These are phyloP conservation scores for Dactylellina drechsleri DNA, from an alignment of 2,329 filamentous ascomycete genomes.

Conservation along the genomic window DNA sequence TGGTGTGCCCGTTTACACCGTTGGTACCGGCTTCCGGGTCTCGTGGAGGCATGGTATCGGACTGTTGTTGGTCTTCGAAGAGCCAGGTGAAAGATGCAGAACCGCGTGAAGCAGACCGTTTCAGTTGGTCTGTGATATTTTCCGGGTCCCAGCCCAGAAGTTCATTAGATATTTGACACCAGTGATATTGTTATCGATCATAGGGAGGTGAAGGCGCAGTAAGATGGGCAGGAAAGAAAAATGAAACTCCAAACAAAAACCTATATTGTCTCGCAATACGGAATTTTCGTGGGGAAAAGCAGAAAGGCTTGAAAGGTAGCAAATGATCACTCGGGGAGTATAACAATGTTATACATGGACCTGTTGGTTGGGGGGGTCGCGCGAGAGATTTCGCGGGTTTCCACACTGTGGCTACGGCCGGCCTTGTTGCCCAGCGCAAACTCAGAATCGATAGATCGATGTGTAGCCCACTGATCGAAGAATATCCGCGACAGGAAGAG, in stretches of 20 bases:
- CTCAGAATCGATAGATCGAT: neutral
- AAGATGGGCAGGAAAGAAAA: neutral
- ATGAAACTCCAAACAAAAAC: too few species aligned
- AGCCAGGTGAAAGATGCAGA: constrained; percentile 53
- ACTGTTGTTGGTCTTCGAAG: constrained; percentile 42
- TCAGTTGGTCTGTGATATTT: constrained; percentile 53
- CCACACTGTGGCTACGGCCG: neutral
- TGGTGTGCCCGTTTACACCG: constrained; percentile 47
- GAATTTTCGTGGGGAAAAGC: neutral
- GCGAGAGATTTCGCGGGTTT: too few species aligned
- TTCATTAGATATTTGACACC: constrained; percentile 49
- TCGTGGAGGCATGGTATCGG: constrained; percentile 45
- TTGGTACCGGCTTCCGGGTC: constrained; percentile 49
- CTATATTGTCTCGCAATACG: neutral
- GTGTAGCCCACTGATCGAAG: constrained; percentile 34
- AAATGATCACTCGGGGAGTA: constrained; percentile 17
- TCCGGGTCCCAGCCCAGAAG: constrained; percentile 53
- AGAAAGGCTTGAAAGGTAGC: neutral
- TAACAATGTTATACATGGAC: constrained; percentile 12
- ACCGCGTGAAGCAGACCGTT: constrained; percentile 54
- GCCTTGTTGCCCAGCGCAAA: constrained; percentile 38
- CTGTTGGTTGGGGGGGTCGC: neutral
- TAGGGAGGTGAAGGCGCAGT: constrained; percentile 39
- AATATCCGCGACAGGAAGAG: constrained; percentile 18
- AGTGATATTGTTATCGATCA: constrained; percentile 38